Evolutionary conservation across 1,284 basidiomycete genomes (phyloP), one percentile per base, ranked within the genome.

Genomic region (Cryptococcus sp.): DNA sequence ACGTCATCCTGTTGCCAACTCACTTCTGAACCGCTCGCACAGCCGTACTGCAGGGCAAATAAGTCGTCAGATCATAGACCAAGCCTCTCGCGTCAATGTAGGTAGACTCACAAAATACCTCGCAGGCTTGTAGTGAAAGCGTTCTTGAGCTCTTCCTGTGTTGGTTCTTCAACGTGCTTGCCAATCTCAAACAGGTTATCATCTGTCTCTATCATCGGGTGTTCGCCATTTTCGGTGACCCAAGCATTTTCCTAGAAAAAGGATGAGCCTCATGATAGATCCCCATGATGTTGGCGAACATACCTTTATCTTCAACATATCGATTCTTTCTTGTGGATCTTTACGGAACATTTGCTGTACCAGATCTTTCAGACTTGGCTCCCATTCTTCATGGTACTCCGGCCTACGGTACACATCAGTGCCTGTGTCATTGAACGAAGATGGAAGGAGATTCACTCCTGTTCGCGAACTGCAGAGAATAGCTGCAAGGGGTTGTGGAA

Each of bases 401-500:
- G 76, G 74, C n/a, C 76, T 78, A 47, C 5, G 10, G 50, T 22
- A 35, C 10, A 45, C 42, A 22, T 45, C 42, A 45, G 16, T 11
- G n/a, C 22, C 4, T 19, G n/a, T 16, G 20, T 39, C 15, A 30
- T 22, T 35, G 20, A 11, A 16, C 0, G 30, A 35, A 35, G 30
- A 8, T 3, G 30, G 30, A 13, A 35, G n/a, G 46, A 47, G 5
- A 73, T 78, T 63, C 42, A 81, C 81, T 77, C 71, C 54, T 80
- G 70, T 38, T 77, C 73, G 52, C 76, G 73, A 59, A 85, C 83
- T 16, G 78, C 63, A 3, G 80, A 70, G 65, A 81, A 82, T 46
- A 85, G 73, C 27, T 82, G 82, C 38, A 82, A 71, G 1, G 82
- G 78, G 47, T 81, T 79, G 7, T 75, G 64, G 15, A 77, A 75